These are phyloP conservation scores for Smithsoniella earleae DNA, from an alignment of 163 green algal species.

Conservation along the genomic window DNA sequence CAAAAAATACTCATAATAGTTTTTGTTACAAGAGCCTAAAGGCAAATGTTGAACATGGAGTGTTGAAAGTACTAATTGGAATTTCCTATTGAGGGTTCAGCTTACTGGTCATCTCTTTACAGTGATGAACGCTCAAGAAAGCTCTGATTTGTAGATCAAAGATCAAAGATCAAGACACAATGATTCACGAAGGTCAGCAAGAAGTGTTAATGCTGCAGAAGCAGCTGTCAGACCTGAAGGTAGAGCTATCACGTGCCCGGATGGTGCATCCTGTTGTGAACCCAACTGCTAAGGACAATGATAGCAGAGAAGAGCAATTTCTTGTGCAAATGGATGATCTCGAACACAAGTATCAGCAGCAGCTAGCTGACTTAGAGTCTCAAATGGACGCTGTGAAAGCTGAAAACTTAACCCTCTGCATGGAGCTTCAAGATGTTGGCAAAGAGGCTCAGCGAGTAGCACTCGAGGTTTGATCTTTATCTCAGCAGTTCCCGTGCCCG, in stretches of 20 bases:
- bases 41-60: too few relatives aligned
- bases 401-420: constrained; percentile 21
- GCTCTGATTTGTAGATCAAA: constrained; percentile 23
- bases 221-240: neutral
- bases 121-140: too few relatives aligned
- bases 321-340: constrained; percentile 24
- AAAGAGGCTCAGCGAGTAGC: constrained; percentile 1
- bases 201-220: constrained; percentile 25
- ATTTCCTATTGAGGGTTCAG: too few relatives aligned
- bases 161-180: constrained; percentile 1
- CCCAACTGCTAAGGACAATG: neutral
- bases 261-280: neutral
- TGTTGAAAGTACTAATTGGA: too few relatives aligned
- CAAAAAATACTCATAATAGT: too few relatives aligned
- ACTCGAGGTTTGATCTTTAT: neutral
- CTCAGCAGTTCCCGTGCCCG: too few relatives aligned
- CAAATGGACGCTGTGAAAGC: constrained; percentile 24
- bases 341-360: constrained; percentile 1
- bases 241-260: neutral
- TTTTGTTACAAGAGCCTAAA: too few relatives aligned
- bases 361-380: constrained; percentile 12
- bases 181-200: neutral
- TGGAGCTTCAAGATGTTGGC: constrained; percentile 28
- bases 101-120: too few relatives aligned
- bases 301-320: neutral